Percentiles rank a stretch among this genome's conserved stretches.
phyloP scores from a whole-genome alignment of 805 yeast genomes.

The Nakazawaea molendinolei region DNA sequence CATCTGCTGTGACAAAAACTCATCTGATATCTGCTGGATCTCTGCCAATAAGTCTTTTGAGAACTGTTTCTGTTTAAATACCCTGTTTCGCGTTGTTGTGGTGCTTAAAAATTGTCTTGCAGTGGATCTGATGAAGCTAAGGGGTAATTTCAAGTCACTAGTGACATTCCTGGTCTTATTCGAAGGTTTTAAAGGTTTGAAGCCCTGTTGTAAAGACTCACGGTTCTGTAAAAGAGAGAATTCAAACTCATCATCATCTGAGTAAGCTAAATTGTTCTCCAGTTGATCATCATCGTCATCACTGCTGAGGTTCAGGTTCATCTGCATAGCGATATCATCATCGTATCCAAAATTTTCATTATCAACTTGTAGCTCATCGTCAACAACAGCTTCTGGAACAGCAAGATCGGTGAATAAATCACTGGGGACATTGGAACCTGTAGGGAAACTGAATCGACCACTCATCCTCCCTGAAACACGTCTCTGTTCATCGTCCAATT shows the following conservation, averaged over 20 bases:
- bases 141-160: constrained; percentile 8
- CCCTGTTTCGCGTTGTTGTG: constrained; percentile 11
- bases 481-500: constrained; percentile 9
- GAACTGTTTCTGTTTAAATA: constrained; percentile 16
- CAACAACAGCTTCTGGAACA: constrained; percentile 9
- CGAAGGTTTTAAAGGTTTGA: constrained; percentile 14
- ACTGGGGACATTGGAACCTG: constrained; percentile 1
- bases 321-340: background rate
- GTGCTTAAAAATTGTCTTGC: constrained; percentile 8
- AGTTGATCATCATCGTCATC: constrained; percentile 12
- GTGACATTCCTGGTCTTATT: constrained; percentile 6
- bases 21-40: constrained; percentile 27
- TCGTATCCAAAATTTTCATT: constrained; percentile 10
- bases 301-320: background rate
- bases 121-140: constrained; percentile 15
- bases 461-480: constrained; percentile 9
- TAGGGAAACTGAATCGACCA: constrained; percentile 7
- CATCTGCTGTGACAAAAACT: constrained; percentile 29
- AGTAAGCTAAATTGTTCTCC: constrained; percentile 12
- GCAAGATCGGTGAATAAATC: constrained; percentile 11
- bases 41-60: constrained; percentile 18
- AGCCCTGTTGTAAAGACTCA: constrained; percentile 12
- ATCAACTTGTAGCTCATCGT: constrained; percentile 4
- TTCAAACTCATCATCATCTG: constrained; percentile 14
- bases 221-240: constrained; percentile 5